Evolutionary conservation across 192 early-diverging fungal species (phyloP), one percentile per base, ranked within the genome.

Genomic region (Gryganskiella cystojenkinii): DNA sequence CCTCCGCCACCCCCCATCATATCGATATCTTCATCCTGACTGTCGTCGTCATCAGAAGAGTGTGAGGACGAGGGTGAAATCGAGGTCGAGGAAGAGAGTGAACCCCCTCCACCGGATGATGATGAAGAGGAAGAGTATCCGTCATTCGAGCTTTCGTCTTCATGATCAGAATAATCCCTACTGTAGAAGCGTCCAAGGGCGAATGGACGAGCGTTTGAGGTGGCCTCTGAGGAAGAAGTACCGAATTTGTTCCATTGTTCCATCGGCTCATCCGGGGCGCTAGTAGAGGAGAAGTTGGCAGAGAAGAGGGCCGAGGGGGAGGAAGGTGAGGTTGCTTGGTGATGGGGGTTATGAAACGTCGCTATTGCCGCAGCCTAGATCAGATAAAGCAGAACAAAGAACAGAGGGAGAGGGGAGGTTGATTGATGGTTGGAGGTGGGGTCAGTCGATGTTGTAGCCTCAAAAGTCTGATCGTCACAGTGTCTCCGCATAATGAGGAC

Each of bases 291-390:
- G 17, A 19, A 14, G 27, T 15, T 42, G 3, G 61, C 74, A 13
- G 74, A 78, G 42, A 78, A 68, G 14, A 78, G 74, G 10, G 61
- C 66, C 0, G 74, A 78, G 14, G 74, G 66, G 0, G 74, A 78
- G 15, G 74, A 68, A 45, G 74, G 65, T 0, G 74, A 78, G 27
- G 61, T 44, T 4, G 74, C 74, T 24, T 69, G 66, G 31, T 78
- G 66, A 33, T 69, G 74, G 31, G 74, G 66, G 46, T 78, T 66
- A 27, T 54, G 52, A 37, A 52, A 51, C 20, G 35, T 51, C 28
- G 51, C 33, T 27, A 45, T 30, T 17, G 52, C 52, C 10, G 66
- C 17, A 46, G 8, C 56, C 49, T 58, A 56, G n/a, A 25, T 43
- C 51, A 7, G 30, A n/a, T 13, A 56, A 30, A 7, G 43, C 64